Evolutionary conservation across 73 alveolate genomes (phyloP).

Genomic region (Blepharisma japonicum): DNA sequence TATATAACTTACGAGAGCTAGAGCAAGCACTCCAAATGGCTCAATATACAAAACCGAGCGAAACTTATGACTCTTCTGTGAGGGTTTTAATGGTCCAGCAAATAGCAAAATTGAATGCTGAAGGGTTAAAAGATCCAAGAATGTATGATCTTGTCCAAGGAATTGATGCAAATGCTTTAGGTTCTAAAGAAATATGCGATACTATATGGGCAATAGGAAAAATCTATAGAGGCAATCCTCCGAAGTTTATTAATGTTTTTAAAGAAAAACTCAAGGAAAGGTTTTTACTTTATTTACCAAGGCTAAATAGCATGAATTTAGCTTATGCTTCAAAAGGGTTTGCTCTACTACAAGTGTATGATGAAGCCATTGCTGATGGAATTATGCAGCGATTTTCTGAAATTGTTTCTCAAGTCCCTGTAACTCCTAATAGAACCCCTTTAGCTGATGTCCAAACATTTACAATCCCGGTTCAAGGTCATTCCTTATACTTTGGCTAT

Average conservation of each 20-base stretch:
- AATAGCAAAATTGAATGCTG: background rate
- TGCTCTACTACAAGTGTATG: background rate
- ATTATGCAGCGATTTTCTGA: background rate
- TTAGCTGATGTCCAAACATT: background rate
- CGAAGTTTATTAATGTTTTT: background rate
- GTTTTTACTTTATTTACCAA: background rate
- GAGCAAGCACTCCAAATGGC: constrained; percentile 23
- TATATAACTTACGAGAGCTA: background rate
- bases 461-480: background rate
- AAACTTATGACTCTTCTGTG: background rate
- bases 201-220: constrained; percentile 5
- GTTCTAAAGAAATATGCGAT: background rate
- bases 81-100: background rate
- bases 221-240: background rate
- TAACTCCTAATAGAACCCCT: background rate
- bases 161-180: background rate
- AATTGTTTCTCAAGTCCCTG: background rate
- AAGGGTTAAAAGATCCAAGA: background rate
- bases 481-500: constrained; percentile 1
- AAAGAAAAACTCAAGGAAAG: background rate
- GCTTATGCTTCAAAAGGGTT: constrained; percentile 20
- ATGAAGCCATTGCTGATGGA: background rate
- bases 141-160: background rate
- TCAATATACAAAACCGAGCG: background rate
- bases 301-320: background rate